phyloP scores from a whole-genome alignment of 2,329 filamentous ascomycete species.

The Fusarium paranaense region DNA sequence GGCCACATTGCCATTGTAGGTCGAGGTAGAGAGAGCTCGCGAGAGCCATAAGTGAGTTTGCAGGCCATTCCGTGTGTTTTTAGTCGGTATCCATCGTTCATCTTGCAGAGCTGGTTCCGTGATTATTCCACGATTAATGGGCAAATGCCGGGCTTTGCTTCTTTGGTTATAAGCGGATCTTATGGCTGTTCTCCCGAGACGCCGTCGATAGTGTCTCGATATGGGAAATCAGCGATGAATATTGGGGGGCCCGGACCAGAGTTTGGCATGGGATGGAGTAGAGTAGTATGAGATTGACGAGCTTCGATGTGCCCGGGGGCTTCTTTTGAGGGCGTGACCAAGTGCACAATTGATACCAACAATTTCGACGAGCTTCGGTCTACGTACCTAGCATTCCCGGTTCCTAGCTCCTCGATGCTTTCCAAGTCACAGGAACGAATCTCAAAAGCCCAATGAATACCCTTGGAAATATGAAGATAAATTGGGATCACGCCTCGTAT shows the following conservation, averaged over 20 bases:
- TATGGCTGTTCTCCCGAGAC: not conserved
- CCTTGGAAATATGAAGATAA: not conserved
- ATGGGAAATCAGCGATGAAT: not conserved
- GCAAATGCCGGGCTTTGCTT: not conserved
- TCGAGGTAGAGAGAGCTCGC: not conserved
- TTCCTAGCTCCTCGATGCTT: not conserved
- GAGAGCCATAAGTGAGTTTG: not conserved
- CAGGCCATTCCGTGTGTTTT: too few species aligned
- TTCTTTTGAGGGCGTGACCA: too few species aligned
- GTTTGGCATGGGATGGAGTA: not conserved
- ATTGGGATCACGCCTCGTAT: not conserved
- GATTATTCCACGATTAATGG: not conserved
- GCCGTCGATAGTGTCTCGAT: not conserved
- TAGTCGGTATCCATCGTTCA: not conserved
- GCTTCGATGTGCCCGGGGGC: not conserved
- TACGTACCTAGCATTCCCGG: not conserved
- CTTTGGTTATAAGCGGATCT: not conserved
- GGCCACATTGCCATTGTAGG: not conserved
- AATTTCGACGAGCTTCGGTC: not conserved
- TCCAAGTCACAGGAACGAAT: not conserved
- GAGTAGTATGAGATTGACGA: not conserved
- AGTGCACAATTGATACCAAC: too few species aligned
- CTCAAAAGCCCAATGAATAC: not conserved
- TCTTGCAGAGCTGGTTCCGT: not conserved
- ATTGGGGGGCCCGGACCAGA: not conserved